Percentiles rank a stretch among this genome's conserved stretches.
Conservation (phyloP, 192 early-diverging fungal species). For the Chytriomyces confervae region DNA sequence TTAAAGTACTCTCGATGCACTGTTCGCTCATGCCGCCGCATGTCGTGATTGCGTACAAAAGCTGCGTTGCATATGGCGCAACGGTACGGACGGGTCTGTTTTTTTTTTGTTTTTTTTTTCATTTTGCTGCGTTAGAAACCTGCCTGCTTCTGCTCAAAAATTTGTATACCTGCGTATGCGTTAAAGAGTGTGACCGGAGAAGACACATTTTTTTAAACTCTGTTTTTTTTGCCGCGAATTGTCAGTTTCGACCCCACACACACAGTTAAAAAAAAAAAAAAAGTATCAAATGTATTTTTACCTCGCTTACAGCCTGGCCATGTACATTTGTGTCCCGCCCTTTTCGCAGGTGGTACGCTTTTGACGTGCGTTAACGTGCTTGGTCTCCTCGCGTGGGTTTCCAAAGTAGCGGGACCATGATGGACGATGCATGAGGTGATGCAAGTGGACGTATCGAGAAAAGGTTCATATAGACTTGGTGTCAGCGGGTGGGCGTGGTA, state of each 20-base stretch:
- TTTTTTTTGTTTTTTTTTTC: not conserved
- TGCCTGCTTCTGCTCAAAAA: not conserved
- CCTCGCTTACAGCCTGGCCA: too few species aligned
- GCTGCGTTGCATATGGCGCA: not conserved
- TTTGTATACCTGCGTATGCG: not conserved
- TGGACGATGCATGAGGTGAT: too few species aligned
- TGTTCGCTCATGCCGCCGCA: conserved; percentile 15
- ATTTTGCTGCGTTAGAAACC: not conserved
- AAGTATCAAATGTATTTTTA: too few species aligned
- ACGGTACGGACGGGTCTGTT: not conserved
- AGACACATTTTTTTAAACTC: not conserved
- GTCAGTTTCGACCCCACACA: not conserved
- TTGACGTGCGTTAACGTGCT: too few species aligned
- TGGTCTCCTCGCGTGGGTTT: too few species aligned
- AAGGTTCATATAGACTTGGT: too few species aligned
- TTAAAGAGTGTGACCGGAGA: not conserved
- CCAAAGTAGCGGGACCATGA: too few species aligned
- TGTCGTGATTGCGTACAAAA: conserved; percentile 22
- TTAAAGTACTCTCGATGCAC: not conserved
- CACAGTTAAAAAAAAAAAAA: too few species aligned
- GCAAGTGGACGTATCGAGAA: too few species aligned
- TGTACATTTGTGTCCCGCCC: too few species aligned
- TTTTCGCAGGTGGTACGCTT: too few species aligned
- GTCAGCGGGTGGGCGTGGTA: too few species aligned
- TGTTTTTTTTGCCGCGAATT: not conserved